Percentiles rank a stretch among this genome's conserved stretches.
phyloP scores from a whole-genome alignment of 2,329 filamentous ascomycete species.

The Arthroderma sp. region DNA sequence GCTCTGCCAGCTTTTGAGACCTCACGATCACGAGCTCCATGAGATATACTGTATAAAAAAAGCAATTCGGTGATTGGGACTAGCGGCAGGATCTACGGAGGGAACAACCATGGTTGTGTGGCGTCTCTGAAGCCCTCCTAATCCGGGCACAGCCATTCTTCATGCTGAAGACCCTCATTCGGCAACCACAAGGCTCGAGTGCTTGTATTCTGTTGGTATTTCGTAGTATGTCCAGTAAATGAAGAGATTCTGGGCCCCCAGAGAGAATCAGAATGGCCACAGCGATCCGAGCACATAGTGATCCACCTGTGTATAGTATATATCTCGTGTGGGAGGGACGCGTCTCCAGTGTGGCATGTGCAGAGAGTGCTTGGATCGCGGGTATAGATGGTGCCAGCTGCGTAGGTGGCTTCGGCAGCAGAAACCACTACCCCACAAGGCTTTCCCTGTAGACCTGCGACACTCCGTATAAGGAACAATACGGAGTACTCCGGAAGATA shows the following conservation, averaged over 20 bases:
- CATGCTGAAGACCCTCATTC: neutral
- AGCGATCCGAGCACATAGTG: neutral
- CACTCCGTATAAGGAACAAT: too few species aligned
- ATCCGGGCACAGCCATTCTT: neutral
- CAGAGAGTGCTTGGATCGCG: neutral
- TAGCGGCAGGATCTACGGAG: neutral
- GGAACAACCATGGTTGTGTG: neutral
- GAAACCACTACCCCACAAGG: neutral
- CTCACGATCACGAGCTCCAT: neutral
- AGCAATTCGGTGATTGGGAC: neutral
- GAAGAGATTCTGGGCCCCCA: neutral
- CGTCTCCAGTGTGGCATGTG: neutral
- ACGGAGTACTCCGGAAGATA: too few species aligned
- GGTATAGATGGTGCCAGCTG: neutral
- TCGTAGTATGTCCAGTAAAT: neutral
- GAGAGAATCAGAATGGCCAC: neutral
- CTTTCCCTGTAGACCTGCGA: neutral
- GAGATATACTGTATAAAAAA: neutral
- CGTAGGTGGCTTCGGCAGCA: neutral
- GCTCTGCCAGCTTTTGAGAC: neutral
- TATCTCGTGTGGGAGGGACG: neutral
- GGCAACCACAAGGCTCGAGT: neutral
- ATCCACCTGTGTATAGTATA: neutral
- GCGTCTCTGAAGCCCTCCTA: neutral
- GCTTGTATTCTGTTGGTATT: neutral